Percentiles rank a stretch among this genome's conserved stretches.
Conservation (phyloP, 257 asterid genomes). For the Asclepias syriaca region DNA sequence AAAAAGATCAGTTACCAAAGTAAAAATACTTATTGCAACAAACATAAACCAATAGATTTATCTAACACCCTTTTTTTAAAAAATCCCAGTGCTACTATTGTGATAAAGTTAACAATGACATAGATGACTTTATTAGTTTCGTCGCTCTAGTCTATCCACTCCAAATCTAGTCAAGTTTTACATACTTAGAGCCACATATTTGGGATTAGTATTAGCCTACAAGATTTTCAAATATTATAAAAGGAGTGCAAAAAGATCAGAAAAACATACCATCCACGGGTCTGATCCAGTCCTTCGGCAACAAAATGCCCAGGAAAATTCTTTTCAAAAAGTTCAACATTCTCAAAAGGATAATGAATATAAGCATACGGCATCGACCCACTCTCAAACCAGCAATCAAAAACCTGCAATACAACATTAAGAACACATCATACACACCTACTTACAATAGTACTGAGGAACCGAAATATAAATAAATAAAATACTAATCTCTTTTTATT, state of each 20-base stretch:
- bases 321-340: conserved; percentile 75
- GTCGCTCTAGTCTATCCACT: no score
- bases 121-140: no score
- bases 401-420: conserved; percentile 33
- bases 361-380: conserved; percentile 99
- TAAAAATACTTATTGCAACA: background rate
- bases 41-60: background rate
- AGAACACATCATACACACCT: background rate
- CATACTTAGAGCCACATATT: no score
- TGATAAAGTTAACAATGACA: no score
- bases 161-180: no score
- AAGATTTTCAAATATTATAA: background rate
- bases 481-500: background rate
- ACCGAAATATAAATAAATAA: background rate
- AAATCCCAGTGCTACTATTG: no score
- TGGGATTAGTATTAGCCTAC: background rate
- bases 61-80: no score
- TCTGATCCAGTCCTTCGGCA: conserved; percentile 98
- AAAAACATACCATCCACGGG: conserved; percentile 79
- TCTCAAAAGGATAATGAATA: conserved; percentile 96
- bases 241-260: background rate
- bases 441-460: background rate
- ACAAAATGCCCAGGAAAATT: conserved; percentile 98
- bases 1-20: background rate
- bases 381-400: conserved; percentile 99